Conservation (phyloP, 1,284 basidiomycete species). For the Apiotrichum montevideense region DNA sequence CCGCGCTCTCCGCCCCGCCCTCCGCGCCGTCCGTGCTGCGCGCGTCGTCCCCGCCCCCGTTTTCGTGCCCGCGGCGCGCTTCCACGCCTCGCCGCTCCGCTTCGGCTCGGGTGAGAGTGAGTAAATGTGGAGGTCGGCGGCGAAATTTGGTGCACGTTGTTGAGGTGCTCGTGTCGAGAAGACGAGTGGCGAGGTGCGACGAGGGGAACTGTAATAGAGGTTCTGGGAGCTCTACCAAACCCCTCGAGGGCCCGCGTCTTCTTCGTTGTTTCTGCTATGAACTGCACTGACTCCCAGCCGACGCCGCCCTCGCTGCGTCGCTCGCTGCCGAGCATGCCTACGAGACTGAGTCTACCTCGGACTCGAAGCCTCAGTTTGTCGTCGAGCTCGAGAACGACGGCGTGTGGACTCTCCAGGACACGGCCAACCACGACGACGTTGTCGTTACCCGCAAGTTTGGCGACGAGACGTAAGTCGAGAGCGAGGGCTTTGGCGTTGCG, state of each 20-base stretch:
- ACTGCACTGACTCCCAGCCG: conserved; percentile 52
- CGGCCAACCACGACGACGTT: conserved; percentile 73
- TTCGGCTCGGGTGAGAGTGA: conserved; percentile 41
- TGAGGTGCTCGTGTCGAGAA: too few relatives aligned
- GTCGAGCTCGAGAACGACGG: conserved; percentile 66
- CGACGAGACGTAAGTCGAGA: conserved; percentile 68
- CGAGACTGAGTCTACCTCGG: conserved; percentile 64
- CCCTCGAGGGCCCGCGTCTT: too few relatives aligned
- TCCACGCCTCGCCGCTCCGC: conserved; percentile 30
- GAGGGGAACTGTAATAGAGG: too few relatives aligned
- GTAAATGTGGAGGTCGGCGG: conserved; percentile 10
- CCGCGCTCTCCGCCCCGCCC: conserved; percentile 25
- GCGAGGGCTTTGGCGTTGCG: too few relatives aligned
- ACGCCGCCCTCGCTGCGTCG: conserved; percentile 66
- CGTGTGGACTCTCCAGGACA: conserved; percentile 78
- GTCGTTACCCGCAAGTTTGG: conserved; percentile 75
- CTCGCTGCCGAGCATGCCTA: conserved; percentile 78
- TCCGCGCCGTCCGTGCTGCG: conserved; percentile 18
- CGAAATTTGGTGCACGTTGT: background rate
- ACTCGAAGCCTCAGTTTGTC: conserved; percentile 65
- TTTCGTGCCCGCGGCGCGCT: conserved; percentile 19
- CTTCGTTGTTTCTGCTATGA: background rate
- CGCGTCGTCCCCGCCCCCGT: conserved; percentile 10
- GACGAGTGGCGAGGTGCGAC: too few relatives aligned
- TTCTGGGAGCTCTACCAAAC: too few relatives aligned